phyloP scores from a whole-genome alignment of 208 protist species.

The Leishmania arabica region DNA sequence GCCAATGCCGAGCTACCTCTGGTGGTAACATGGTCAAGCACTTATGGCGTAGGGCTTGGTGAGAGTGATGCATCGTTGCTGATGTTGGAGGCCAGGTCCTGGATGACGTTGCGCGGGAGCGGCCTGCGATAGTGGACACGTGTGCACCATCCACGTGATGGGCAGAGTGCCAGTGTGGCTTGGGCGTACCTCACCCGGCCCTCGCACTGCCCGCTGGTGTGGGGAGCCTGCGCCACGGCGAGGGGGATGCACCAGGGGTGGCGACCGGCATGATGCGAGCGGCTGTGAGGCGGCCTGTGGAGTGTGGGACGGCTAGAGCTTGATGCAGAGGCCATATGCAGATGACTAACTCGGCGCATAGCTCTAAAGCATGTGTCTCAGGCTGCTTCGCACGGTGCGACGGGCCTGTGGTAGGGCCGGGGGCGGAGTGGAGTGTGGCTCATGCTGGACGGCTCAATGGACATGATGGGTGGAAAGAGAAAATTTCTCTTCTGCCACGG shows the following conservation, averaged over 20 bases:
- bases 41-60: background rate
- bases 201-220: background rate
- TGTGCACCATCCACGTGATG: background rate
- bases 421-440: rapidly evolving
- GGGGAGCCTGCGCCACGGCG: background rate
- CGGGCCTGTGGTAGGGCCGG: too few species aligned
- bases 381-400: too few species aligned
- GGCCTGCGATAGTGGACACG: background rate
- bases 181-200: background rate
- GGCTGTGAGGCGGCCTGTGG: too few species aligned
- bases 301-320: too few species aligned
- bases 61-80: background rate
- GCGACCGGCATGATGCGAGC: too few species aligned
- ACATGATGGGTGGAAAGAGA: background rate
- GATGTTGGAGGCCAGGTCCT: background rate
- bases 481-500: background rate
- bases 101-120: background rate
- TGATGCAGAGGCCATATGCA: too few species aligned
- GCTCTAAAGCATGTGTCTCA: too few species aligned
- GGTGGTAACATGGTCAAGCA: background rate
- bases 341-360: too few species aligned
- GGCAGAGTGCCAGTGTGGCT: background rate
- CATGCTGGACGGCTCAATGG: background rate
- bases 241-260: background rate
- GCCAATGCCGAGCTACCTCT: background rate